Evolutionary conservation across 768 basidiomycete species (phyloP), one percentile per base, ranked within the genome.

Genomic region (Serpula lacrymans): DNA sequence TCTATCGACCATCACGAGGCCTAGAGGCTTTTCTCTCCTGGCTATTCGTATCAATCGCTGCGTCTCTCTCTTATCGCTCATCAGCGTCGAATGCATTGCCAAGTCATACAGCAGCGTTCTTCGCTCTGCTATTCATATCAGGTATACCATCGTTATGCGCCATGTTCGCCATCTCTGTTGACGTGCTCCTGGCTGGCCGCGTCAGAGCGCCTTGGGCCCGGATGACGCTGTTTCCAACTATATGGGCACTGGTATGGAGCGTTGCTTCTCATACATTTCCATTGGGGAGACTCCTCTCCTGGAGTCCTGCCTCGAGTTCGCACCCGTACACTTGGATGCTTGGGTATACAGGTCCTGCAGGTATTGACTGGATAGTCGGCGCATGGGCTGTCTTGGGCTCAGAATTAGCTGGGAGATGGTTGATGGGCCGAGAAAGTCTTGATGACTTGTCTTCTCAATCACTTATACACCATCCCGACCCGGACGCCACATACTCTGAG

Each of bases 281-380:
- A 1, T 57, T 88, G 6, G 89, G 88, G 7, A 74, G 82, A 42
- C 72, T 91, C 9, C 67, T 78, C 7, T 74, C 80, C 12, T 91
- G 88, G 88, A 81, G 72, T 23, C 80, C 85, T 8, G 65, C 76
- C 11, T 57, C 69, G 6, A 72, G 74, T 4, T 56, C 71, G 24
- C 69, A 71, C 6, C 62, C 72, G 0, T 91, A 90, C 52, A 53
- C 53, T 3, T 92, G 88, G 87, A 58, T 80, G n/a, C 50, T 75
- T 2, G 75, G 74, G 0, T 56, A 70, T 31, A 46, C 75, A 17
- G 88, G 89, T 4, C 70, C 80, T 23, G 59, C 68, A 23, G 77
- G 74, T 6, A 71, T 78, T 43, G 85, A 91, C 56, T 91, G 86
- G 83, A 57, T 84, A 20, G 70, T 75, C 6, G 88, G 75, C n/a